Evolutionary conservation across 371 early-diverging fungal genomes (phyloP), one percentile per base, ranked within the genome.

Genomic region (Mortierella sp.): DNA sequence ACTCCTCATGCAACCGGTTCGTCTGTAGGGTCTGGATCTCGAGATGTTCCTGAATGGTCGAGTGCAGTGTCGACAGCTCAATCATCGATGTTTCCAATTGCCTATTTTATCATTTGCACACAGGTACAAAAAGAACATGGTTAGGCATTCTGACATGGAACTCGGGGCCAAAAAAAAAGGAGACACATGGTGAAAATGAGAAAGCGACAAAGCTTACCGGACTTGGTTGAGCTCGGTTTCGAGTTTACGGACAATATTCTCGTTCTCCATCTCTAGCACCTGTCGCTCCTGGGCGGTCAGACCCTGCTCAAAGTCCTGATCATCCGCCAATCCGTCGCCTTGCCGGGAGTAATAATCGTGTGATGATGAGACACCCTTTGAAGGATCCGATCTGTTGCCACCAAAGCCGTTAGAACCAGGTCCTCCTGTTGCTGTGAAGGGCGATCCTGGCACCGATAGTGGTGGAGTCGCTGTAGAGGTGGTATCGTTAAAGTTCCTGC

Each of bases 11-110:
- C 12, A 95, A 81, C 65, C 88, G 89, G 82, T 95, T 94, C 1
- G 95, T 95, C 73, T 93, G 94, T 24, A 90, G 88, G 29, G 94
- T 94, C 81, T 95, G 95, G 0, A 89, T 89, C 12, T 91, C 91
- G 38, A 95, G 87, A 83, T 95, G 94, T 70, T 88, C 91, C n/a
- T 94, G 91, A 71, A 95, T 88, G 54, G 94, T 93, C 12, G 91
- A 89, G 75, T 95, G 95, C 18, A 95, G 82, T 1, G 94, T 90
- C 16, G 95, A 93, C 44, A 95, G 94, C 82, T 95, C 95, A 55
- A 93, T 71, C 75, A 95, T 84, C 21, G 95, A 93, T 35, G 92
- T 91, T 81, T 95, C 95, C 8, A 94, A 91, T 70, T 89, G 91
- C 44, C 89, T 90, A 68, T 3, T 27, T 29, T 41, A 5, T 24